phyloP scores from a whole-genome alignment of 2,329 filamentous ascomycete genomes.

The Botrytis elliptica region DNA sequence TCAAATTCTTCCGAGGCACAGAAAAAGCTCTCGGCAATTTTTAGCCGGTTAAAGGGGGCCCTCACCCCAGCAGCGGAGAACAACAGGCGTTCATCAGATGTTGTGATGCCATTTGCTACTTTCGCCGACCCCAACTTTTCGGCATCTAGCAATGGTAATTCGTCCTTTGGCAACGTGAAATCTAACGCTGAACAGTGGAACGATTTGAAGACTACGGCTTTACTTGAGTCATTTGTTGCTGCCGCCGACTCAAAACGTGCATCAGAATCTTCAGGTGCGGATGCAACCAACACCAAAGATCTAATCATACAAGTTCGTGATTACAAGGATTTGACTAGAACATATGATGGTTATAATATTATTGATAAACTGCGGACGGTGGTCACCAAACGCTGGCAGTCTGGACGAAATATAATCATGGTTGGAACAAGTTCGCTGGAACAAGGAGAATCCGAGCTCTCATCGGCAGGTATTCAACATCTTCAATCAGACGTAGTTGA shows the following conservation, averaged over 20 bases:
- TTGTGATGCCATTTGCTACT: slow-evolving; percentile 15
- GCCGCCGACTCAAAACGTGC: slow-evolving; percentile 44
- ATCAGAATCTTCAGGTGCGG: slow-evolving; percentile 34
- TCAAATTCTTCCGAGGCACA: slow-evolving; percentile 9
- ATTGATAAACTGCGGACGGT: slow-evolving; percentile 67
- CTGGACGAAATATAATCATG: slow-evolving; percentile 71
- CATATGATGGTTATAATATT: slow-evolving; percentile 66
- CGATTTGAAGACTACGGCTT: slow-evolving; percentile 58
- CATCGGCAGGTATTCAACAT: slow-evolving; percentile 43
- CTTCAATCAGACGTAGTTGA: slow-evolving; percentile 47
- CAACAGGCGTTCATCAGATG: slow-evolving; percentile 13
- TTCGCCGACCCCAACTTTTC: slow-evolving; percentile 14
- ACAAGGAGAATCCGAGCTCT: slow-evolving; percentile 44
- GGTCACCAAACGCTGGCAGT: slow-evolving; percentile 68
- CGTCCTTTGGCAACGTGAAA: slow-evolving; percentile 19
- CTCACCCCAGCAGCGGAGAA: neutral
- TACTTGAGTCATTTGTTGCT: slow-evolving; percentile 56
- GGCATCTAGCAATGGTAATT: slow-evolving; percentile 18
- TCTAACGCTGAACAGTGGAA: slow-evolving; percentile 52
- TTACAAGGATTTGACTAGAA: slow-evolving; percentile 72
- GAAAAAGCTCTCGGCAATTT: slow-evolving; percentile 15
- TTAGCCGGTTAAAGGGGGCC: slow-evolving; percentile 8
- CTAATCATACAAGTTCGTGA: slow-evolving; percentile 75
- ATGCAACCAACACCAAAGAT: slow-evolving; percentile 23
- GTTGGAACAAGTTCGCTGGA: slow-evolving; percentile 72